Percentiles rank a stretch among this genome's conserved stretches.
Evolutionary conservation across 2,329 filamentous ascomycete species (phyloP).

Genomic region (Nectriaceae sp.): DNA sequence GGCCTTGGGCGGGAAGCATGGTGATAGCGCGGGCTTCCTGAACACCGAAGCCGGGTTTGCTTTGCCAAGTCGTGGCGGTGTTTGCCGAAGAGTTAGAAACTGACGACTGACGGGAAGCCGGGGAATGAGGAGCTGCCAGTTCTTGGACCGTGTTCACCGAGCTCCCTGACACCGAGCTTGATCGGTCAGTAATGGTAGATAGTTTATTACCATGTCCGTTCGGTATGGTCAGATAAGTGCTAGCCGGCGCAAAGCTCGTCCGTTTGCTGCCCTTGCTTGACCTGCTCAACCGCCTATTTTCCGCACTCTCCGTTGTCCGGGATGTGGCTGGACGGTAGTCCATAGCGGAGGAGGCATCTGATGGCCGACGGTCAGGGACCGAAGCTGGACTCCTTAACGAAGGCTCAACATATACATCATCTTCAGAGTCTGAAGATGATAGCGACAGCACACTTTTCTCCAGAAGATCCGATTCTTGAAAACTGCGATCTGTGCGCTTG

Average conservation of each 20-base stretch:
- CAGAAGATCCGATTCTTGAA: conserved; percentile 53
- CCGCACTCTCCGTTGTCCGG: conserved; percentile 26
- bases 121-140: conserved; percentile 13
- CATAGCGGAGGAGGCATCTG: conserved; percentile 23
- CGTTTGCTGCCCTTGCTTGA: conserved; percentile 43
- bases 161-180: conserved; percentile 27
- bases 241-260: conserved; percentile 41
- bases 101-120: conserved; percentile 31
- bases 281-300: conserved; percentile 30
- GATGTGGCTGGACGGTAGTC: conserved; percentile 23
- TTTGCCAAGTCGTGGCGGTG: conserved; percentile 36
- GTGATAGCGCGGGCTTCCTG: conserved; percentile 44
- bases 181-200: conserved; percentile 18
- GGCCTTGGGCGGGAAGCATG: conserved; percentile 34
- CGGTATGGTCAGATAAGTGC: conserved; percentile 47
- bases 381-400: conserved; percentile 27
- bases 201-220: conserved; percentile 15
- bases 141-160: conserved; percentile 27
- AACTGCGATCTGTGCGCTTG: conserved; percentile 47
- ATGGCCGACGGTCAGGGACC: conserved; percentile 25
- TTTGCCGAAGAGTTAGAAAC: conserved; percentile 42
- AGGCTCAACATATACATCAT: conserved; percentile 34
- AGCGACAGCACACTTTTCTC: conserved; percentile 58
- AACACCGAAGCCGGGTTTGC: conserved; percentile 31
- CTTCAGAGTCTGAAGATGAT: conserved; percentile 61